Evolutionary conservation across 768 basidiomycete genomes (phyloP).

Genomic region (Leccinum longicurvipes): DNA sequence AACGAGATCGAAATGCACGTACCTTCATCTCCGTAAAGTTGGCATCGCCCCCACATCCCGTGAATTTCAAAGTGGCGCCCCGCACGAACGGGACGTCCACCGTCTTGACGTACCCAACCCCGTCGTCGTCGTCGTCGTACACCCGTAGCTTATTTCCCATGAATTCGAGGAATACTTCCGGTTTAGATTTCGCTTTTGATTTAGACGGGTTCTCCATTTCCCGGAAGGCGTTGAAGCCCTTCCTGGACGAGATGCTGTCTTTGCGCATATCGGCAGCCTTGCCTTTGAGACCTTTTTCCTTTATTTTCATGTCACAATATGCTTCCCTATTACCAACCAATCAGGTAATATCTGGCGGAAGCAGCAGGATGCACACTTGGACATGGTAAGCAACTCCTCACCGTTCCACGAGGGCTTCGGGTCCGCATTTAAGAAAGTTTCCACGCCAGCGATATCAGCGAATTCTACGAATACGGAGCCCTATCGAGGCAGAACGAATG

Average conservation of each 20-base stretch:
- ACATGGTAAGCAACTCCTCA: constrained; percentile 76
- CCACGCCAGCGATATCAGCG: constrained; percentile 60
- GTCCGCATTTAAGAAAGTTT: constrained; percentile 75
- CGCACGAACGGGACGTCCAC: constrained; percentile 42
- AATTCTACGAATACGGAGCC: constrained; percentile 94
- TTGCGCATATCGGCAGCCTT: constrained; percentile 61
- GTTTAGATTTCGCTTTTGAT: constrained; percentile 35
- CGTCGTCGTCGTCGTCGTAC: constrained; percentile 48
- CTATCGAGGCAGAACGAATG: constrained; percentile 38
- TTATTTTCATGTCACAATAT: constrained; percentile 95
- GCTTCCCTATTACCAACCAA: constrained; percentile 50
- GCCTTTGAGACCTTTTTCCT: constrained; percentile 85
- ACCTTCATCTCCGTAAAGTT: constrained; percentile 62
- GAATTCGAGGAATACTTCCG: constrained; percentile 71
- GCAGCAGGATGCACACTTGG: constrained; percentile 56
- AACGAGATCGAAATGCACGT: neutral
- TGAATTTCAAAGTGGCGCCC: constrained; percentile 47
- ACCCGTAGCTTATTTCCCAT: constrained; percentile 69
- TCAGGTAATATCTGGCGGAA: neutral
- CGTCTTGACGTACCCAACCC: constrained; percentile 39
- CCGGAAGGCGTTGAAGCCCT: constrained; percentile 79
- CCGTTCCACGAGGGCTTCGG: constrained; percentile 81
- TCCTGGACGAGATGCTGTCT: constrained; percentile 47
- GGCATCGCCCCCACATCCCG: constrained; percentile 53
- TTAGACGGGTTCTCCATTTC: constrained; percentile 50